Conservation (phyloP, 345 rosid species). For the Populus simonii region DNA sequence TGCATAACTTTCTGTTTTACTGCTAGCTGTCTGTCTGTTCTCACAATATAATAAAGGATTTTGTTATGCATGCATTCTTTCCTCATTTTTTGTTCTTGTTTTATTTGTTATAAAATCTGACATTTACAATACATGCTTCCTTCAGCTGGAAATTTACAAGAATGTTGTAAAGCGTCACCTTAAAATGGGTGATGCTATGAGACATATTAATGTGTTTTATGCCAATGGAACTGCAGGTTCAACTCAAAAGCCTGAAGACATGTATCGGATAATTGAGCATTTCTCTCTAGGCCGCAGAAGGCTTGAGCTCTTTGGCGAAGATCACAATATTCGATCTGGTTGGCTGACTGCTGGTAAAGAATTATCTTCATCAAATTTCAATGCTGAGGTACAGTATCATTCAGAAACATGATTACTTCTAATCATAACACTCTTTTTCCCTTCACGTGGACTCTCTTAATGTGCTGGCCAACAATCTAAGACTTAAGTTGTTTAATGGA, state of each 20-base stretch:
- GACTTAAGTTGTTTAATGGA: not conserved
- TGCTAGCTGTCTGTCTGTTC: not conserved
- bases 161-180: not conserved
- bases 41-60: not conserved
- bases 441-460: not conserved
- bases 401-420: not conserved
- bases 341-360: slow-evolving; percentile 94
- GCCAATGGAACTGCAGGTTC: slow-evolving; percentile 56
- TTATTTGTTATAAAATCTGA: not conserved
- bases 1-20: not conserved
- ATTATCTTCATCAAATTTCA: slow-evolving; percentile 86
- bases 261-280: slow-evolving; percentile 96
- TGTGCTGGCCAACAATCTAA: not conserved
- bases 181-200: not conserved
- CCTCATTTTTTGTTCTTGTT: not conserved
- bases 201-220: not conserved
- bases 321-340: slow-evolving; percentile 90
- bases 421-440: not conserved
- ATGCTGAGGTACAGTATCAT: slow-evolving; percentile 53
- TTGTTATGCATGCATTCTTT: not conserved
- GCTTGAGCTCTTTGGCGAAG: slow-evolving; percentile 98
- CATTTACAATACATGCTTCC: not conserved
- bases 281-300: slow-evolving; percentile 93
- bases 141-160: not conserved
- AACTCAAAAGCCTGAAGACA: slow-evolving; percentile 96